Conservation (phyloP, 2,329 filamentous ascomycete genomes). For the Meredithiella fracta region DNA sequence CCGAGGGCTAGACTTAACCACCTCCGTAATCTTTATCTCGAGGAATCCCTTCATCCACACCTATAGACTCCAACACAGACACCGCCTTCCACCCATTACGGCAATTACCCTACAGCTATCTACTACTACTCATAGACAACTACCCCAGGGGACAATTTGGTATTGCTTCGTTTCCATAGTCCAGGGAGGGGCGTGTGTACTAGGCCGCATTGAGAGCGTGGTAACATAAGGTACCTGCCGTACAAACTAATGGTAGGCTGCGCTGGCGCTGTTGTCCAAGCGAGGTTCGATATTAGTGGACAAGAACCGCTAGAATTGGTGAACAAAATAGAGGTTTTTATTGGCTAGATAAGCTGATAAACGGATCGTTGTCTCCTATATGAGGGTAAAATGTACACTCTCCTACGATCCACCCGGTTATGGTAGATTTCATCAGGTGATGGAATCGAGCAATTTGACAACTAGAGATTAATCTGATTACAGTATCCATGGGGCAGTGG, state of each 20-base stretch:
- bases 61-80: too few species aligned
- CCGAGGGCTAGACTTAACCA: not conserved
- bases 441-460: conserved; percentile 10
- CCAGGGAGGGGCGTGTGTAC: not conserved
- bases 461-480: conserved; percentile 1
- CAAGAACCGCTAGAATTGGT: not conserved
- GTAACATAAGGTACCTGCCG: not conserved
- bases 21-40: not conserved
- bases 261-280: not conserved
- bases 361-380: too few species aligned
- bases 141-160: not conserved
- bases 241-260: not conserved
- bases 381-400: too few species aligned
- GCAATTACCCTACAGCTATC: not conserved
- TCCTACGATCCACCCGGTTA: not conserved
- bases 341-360: conserved; percentile 1
- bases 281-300: not conserved
- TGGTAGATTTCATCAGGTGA: conserved; percentile 10
- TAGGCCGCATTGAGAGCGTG: not conserved
- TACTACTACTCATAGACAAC: too few species aligned
- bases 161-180: not conserved
- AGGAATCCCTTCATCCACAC: too few species aligned
- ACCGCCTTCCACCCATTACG: too few species aligned
- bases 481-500: not conserved
- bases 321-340: not conserved